A percentile compares a stretch with the other conserved stretches of the same genome.
phyloP scores from a whole-genome alignment of 1,139 yeast genomes.

The Debaryomycetaceae sp. region DNA sequence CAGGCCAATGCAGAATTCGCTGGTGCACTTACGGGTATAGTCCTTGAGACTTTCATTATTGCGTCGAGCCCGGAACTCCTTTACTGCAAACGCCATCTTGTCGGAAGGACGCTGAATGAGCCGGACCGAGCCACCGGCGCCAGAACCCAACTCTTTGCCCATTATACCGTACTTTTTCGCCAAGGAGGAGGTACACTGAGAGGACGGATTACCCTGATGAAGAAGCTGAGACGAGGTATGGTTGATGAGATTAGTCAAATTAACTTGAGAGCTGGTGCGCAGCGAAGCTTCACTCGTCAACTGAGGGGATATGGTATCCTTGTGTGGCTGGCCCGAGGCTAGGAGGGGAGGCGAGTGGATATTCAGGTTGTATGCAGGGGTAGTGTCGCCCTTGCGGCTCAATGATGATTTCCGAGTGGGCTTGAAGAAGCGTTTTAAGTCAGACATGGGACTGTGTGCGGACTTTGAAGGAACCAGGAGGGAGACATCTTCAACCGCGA shows the following conservation, averaged over 20 bases:
- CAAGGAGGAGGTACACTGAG: conserved; percentile 49
- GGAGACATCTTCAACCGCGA: no score
- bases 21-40: conserved; percentile 89
- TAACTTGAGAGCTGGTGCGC: conserved; percentile 29
- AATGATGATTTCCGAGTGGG: conserved; percentile 24
- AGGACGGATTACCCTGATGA: conserved; percentile 6
- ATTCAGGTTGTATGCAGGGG: conserved; percentile 12
- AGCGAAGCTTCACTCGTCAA: not conserved
- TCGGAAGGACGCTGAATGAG: conserved; percentile 75
- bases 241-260: conserved; percentile 33
- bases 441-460: conserved; percentile 34
- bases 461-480: no score
- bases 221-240: conserved; percentile 35
- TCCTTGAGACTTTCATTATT: conserved; percentile 79
- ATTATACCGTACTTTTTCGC: conserved; percentile 81
- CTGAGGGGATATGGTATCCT: not conserved
- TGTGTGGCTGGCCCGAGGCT: conserved; percentile 8
- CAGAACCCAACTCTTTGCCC: conserved; percentile 87
- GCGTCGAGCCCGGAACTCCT: conserved; percentile 84
- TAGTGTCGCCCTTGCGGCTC: conserved; percentile 11
- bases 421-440: conserved; percentile 30
- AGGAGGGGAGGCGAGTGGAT: conserved; percentile 20
- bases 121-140: conserved; percentile 97
- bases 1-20: conserved; percentile 95
- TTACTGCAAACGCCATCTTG: conserved; percentile 84